Base-by-base conservation (phyloP, 2,329 filamentous ascomycete species). In the Ophiostoma ips region DNA sequence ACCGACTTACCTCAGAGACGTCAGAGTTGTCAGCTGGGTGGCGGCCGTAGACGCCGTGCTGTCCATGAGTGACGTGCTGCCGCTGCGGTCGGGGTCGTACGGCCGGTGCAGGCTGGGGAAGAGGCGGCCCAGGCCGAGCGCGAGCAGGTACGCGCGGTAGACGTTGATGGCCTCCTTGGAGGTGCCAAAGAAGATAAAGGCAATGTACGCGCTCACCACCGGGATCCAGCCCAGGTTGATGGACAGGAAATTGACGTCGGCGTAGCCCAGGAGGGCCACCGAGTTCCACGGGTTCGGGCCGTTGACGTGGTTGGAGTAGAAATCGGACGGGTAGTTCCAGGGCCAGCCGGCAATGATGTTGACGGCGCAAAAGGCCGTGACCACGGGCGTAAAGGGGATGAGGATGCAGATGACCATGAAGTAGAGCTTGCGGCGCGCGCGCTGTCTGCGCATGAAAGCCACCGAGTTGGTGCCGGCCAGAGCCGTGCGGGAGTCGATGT, bases 161-260 rank as follows among this genome's bases (percentile, higher is more conserved):
- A 63, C 64, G 51, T 73, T 72, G 53, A 70, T 62, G 11, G 72
- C 72, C 30, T 78, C 75, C 24, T 66, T 67, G n/a, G 71, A 76
- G 52, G 69, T 69, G 43, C 76, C 76, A 50, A 79, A 79, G 60
- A 76, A 76, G 30, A 68, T 38, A 38, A 77, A 72, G 45, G 78
- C 66, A 44, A 70, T 65, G 1, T 72, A 57, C 5, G 67, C 63
- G 2, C 72, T 69, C 2, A 73, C 46, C 49, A 75, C 71, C 19
- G 67, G 55, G 18, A 77, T 66, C 62, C 73, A 79, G 49, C 64
- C 65, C 52, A 67, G 65, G 55, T 74, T 72, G 56, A 74, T 56
- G 46, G 64, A 58, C 1, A 59, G 48, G 47, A 69, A 71, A 12
- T 59, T 57, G 13, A 73, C 56, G 15, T 63, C 48, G 52, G 62